phyloP scores from a whole-genome alignment of 306 rosid genomes.

The Styphnolobium japonicum region DNA sequence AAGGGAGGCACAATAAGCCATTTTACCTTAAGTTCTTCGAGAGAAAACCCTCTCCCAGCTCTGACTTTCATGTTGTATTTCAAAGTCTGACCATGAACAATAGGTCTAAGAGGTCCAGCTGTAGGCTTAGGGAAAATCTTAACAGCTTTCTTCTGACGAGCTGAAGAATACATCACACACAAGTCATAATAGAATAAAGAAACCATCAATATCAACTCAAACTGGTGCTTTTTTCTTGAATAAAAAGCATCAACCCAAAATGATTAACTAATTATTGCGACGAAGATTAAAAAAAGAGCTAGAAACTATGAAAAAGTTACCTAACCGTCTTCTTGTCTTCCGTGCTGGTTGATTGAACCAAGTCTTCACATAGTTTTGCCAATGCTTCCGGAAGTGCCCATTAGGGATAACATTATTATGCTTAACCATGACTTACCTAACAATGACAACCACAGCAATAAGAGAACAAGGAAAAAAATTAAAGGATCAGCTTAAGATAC shows the following conservation, averaged over 20 bases:
- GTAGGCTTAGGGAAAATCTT: slow-evolving; percentile 61
- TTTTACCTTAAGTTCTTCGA: slow-evolving; percentile 57
- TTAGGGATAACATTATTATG: slow-evolving; percentile 61
- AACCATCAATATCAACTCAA: neutral
- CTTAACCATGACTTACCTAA: slow-evolving; percentile 60
- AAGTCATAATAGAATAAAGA: neutral
- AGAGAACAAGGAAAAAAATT: neutral
- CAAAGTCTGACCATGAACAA: slow-evolving; percentile 64
- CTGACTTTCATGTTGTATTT: slow-evolving; percentile 66
- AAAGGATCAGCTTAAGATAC: neutral
- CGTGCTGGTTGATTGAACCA: slow-evolving; percentile 68
- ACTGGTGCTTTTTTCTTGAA: neutral
- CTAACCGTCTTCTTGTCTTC: slow-evolving; percentile 61
- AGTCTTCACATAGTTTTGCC: slow-evolving; percentile 64
- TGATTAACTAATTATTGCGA: neutral
- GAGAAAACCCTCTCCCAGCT: slow-evolving; percentile 56
- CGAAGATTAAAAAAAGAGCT: neutral
- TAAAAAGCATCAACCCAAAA: neutral
- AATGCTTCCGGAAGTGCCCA: slow-evolving; percentile 60
- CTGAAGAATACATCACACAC: slow-evolving; percentile 19
- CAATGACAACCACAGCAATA: neutral
- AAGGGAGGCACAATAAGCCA: neutral
- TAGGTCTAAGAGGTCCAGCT: slow-evolving; percentile 51
- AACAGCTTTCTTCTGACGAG: slow-evolving; percentile 64
- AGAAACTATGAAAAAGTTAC: slow-evolving; percentile 1